Percentiles rank a stretch among this genome's conserved stretches.
phyloP scores from a whole-genome alignment of 1,139 yeast genomes.

The Geotrichum citri-aurantii region DNA sequence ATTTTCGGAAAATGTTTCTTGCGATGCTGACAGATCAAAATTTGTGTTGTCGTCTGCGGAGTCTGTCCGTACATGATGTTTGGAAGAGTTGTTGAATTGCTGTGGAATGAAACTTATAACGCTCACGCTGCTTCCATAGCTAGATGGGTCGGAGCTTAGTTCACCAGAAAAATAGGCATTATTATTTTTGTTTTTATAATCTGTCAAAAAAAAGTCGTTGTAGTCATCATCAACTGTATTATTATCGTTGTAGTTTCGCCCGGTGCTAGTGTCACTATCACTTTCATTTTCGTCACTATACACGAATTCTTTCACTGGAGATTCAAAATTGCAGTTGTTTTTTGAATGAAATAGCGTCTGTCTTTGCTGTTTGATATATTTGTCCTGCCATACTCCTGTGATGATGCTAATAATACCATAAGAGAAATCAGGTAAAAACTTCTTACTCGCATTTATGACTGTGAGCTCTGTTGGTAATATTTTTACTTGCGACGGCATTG shows the following conservation, averaged over 20 bases:
- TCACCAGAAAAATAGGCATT: neutral
- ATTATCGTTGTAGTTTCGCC: too few relatives aligned
- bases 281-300: too few relatives aligned
- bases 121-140: neutral
- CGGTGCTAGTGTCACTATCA: neutral
- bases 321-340: neutral
- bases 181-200: neutral
- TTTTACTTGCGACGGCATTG: neutral
- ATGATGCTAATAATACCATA: neutral
- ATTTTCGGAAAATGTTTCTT: constrained; percentile 14
- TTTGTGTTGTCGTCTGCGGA: constrained; percentile 8
- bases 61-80: constrained; percentile 1
- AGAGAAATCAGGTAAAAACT: neutral
- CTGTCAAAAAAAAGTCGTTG: neutral
- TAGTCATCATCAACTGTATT: neutral
- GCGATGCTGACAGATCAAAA: constrained; percentile 12
- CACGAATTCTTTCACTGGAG: neutral
- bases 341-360: neutral
- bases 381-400: neutral
- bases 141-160: neutral
- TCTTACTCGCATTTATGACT: neutral
- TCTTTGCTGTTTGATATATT: neutral
- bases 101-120: neutral
- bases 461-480: neutral
- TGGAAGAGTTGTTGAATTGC: constrained; percentile 9